Percentiles rank a stretch among this genome's conserved stretches.
phyloP scores from a whole-genome alignment of 148 eudicot species.

The Spergularia bocconei region DNA sequence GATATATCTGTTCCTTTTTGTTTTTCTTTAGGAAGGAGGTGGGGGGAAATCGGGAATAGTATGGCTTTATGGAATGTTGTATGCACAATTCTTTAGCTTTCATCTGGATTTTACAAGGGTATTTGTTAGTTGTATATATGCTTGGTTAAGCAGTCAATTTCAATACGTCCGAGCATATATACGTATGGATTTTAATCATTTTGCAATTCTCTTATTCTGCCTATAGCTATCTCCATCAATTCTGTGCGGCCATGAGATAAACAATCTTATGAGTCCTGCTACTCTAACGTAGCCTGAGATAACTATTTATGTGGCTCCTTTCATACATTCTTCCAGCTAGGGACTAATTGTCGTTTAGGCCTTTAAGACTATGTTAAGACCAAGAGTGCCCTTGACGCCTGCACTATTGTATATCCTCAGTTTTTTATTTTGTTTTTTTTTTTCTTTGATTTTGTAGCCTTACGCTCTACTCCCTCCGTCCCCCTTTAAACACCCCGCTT shows the following conservation, averaged over 20 bases:
- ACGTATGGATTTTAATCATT: no score
- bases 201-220: neutral
- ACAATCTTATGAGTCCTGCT: neutral
- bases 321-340: neutral
- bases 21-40: neutral
- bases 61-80: neutral
- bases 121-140: neutral
- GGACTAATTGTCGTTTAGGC: neutral
- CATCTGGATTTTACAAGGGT: neutral
- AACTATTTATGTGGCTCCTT: neutral
- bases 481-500: no score
- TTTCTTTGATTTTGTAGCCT: no score
- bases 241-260: neutral
- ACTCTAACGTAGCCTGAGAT: neutral
- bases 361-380: neutral
- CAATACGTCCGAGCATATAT: no score
- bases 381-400: neutral
- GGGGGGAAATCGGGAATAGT: neutral
- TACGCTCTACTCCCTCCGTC: no score
- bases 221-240: neutral
- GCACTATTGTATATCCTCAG: neutral
- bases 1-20: neutral
- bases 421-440: neutral
- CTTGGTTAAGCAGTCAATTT: neutral
- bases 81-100: constrained; percentile 1